Evolutionary conservation across 352 stramenopile genomes (phyloP).

Genomic region (Pythium inflatum): DNA sequence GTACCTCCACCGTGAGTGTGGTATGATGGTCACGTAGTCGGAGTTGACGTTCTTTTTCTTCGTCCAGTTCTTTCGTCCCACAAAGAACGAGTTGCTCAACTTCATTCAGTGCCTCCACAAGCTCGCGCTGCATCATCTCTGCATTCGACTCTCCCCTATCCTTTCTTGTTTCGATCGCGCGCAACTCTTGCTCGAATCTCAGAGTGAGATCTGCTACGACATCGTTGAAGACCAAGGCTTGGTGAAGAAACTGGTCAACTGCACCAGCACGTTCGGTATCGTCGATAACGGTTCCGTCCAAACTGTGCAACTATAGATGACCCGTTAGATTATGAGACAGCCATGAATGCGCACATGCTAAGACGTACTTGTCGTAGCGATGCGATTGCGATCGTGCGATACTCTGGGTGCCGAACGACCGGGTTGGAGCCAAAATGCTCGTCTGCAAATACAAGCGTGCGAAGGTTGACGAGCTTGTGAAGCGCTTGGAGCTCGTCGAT

Average conservation of each 20-base stretch:
- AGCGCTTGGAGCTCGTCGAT: conserved; percentile 75
- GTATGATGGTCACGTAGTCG: conserved; percentile 48
- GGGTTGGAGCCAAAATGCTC: conserved; percentile 87
- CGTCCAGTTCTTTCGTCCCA: conserved; percentile 46
- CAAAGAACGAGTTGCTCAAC: conserved; percentile 52
- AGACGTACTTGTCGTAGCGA: conserved; percentile 60
- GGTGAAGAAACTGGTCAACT: conserved; percentile 54
- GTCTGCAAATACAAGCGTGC: conserved; percentile 66
- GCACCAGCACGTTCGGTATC: conserved; percentile 42
- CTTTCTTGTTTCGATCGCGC: conserved; percentile 45
- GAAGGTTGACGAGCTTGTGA: conserved; percentile 58
- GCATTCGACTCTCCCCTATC: conserved; percentile 52
- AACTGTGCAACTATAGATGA: conserved; percentile 38
- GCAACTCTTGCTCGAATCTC: conserved; percentile 61
- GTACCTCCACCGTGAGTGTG: conserved; percentile 38
- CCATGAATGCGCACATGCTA: not conserved
- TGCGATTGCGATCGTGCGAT: conserved; percentile 70
- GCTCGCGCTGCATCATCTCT: conserved; percentile 65
- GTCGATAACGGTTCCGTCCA: conserved; percentile 57
- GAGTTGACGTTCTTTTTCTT: conserved; percentile 53
- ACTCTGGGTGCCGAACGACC: conserved; percentile 66
- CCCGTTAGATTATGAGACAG: not conserved
- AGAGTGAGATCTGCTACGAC: conserved; percentile 56
- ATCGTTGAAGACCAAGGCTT: conserved; percentile 74
- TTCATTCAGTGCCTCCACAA: conserved; percentile 60